phyloP scores from a whole-genome alignment of 768 basidiomycete genomes.

The Russula brevipes region DNA sequence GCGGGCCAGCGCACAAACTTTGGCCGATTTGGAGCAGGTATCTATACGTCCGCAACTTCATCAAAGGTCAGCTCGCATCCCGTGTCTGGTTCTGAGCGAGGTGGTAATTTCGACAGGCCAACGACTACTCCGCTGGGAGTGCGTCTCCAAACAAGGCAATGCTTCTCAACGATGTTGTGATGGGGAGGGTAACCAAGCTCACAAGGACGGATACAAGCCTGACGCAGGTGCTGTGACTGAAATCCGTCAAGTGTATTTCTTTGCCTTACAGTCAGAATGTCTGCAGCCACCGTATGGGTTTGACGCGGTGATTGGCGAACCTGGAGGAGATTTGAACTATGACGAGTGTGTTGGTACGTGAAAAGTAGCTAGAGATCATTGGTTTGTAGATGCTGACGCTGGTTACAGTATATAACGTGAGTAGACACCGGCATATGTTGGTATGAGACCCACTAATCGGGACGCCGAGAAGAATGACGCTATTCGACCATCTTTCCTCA shows the following conservation, averaged over 20 bases:
- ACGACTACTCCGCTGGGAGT: conserved; percentile 26
- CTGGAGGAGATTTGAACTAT: conserved; percentile 29
- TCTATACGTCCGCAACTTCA: conserved; percentile 31
- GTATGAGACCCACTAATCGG: conserved; percentile 3
- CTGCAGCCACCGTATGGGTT: conserved; percentile 26
- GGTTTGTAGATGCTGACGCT: background rate
- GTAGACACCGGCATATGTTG: background rate
- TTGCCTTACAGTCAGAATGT: background rate
- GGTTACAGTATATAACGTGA: conserved; percentile 24
- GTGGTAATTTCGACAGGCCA: conserved; percentile 21
- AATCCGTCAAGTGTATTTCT: background rate
- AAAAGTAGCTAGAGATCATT: background rate
- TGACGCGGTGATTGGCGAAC: conserved; percentile 29
- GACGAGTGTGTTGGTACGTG: conserved; percentile 29
- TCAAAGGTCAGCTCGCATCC: conserved; percentile 25
- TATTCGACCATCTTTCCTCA: conserved; percentile 27
- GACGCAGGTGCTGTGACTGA: conserved; percentile 18
- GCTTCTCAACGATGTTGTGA: conserved; percentile 28
- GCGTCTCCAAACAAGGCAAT: conserved; percentile 24
- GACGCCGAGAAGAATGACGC: conserved; percentile 26
- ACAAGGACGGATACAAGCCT: conserved; percentile 18
- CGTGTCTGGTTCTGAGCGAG: background rate
- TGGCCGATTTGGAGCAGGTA: conserved; percentile 28
- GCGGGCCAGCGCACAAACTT: conserved; percentile 25
- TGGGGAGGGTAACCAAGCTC: conserved; percentile 26